phyloP scores from a whole-genome alignment of 1,284 basidiomycete species.

The Puccinia novopanici region DNA sequence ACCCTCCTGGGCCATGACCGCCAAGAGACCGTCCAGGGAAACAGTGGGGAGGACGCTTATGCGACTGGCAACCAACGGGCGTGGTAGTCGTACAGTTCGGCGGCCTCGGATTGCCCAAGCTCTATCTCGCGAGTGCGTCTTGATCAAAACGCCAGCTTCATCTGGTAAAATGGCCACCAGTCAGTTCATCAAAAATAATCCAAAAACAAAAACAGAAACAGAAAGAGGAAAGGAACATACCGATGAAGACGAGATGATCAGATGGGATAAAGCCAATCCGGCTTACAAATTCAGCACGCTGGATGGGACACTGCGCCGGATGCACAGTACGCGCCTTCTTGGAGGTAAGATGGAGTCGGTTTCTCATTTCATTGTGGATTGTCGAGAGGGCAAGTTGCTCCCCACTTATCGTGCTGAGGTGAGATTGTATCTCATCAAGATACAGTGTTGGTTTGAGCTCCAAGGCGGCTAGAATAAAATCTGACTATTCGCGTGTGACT shows the following conservation, averaged over 20 bases:
- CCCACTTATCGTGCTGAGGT: no score
- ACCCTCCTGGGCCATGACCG: neutral
- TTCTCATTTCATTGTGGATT: neutral
- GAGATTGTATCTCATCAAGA: no score
- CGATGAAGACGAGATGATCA: neutral
- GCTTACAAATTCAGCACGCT: neutral
- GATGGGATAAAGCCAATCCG: neutral
- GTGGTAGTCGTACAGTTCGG: neutral
- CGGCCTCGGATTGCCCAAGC: no score
- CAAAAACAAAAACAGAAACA: neutral
- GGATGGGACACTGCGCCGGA: neutral
- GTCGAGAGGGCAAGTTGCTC: no score
- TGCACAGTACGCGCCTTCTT: neutral
- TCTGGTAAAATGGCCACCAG: neutral
- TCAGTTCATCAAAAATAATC: neutral
- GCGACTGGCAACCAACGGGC: neutral
- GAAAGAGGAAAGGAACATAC: neutral
- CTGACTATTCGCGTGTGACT: neutral
- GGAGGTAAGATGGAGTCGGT: neutral
- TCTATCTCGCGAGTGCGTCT: neutral
- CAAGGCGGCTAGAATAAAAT: neutral
- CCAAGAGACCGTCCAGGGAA: neutral
- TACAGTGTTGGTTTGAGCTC: neutral
- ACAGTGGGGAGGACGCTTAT: neutral
- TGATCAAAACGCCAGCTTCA: neutral